Percentiles rank a stretch among this genome's conserved stretches.
Conservation (phyloP, 1,139 yeast species). For the Scheffersomyces quercinus region DNA sequence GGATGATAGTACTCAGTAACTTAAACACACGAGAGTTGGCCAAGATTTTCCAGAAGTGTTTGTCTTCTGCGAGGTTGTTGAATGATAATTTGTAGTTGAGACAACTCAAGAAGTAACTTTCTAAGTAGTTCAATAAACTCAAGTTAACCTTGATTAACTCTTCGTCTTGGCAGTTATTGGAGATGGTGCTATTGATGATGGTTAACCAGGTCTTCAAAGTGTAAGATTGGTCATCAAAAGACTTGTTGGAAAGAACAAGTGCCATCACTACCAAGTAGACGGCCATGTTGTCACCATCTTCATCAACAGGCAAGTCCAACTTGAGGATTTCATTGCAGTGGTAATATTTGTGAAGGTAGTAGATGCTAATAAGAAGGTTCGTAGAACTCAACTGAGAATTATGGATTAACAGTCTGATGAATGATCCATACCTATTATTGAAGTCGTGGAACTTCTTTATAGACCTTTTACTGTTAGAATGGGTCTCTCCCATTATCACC, state of each 20-base stretch:
- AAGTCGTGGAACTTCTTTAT: conserved; percentile 12
- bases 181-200: conserved; percentile 15
- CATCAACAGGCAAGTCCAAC: conserved; percentile 5
- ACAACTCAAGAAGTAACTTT: conserved; percentile 29
- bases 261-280: conserved; percentile 34
- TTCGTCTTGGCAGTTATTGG: conserved; percentile 1
- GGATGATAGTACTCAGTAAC: conserved; percentile 22
- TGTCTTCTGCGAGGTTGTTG: conserved; percentile 21
- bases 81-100: conserved; percentile 32
- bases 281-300: conserved; percentile 16
- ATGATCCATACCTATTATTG: conserved; percentile 19
- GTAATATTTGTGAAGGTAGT: conserved; percentile 30
- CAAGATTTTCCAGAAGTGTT: conserved; percentile 25
- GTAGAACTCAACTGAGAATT: conserved; percentile 32
- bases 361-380: conserved; percentile 32
- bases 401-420: conserved; percentile 20
- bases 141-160: conserved; percentile 16
- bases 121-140: conserved; percentile 27
- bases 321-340: conserved; percentile 11
- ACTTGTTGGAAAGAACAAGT: conserved; percentile 48
- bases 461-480: conserved; percentile 48
- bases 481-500: conserved; percentile 14
- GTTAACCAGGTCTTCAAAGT: conserved; percentile 54
- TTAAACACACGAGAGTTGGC: conserved; percentile 7
- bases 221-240: conserved; percentile 52